Evolutionary conservation across 2,329 filamentous ascomycete genomes (phyloP).

Genomic region (Xylariaceae sp.): DNA sequence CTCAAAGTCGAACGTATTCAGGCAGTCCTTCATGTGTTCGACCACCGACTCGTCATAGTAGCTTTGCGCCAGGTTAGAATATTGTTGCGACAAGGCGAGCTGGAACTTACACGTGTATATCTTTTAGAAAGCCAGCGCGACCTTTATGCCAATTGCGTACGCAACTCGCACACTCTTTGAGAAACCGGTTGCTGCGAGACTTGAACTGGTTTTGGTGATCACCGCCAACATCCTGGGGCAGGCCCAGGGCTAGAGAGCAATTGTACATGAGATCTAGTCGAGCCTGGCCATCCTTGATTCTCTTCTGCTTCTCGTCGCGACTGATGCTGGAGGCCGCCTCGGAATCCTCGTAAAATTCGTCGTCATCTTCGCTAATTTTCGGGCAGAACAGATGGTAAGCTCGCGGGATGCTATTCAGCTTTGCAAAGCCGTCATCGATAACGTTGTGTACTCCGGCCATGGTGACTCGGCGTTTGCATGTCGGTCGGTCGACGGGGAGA

Average conservation of each 20-base stretch:
- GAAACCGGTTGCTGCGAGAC: constrained; percentile 49
- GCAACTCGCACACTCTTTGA: constrained; percentile 64
- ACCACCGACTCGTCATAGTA: constrained; percentile 46
- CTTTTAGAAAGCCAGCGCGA: constrained; percentile 57
- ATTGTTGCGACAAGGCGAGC: not conserved
- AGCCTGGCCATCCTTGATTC: constrained; percentile 50
- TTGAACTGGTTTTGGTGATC: constrained; percentile 57
- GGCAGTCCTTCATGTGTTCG: constrained; percentile 48
- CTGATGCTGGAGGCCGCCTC: constrained; percentile 44
- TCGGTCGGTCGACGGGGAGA: constrained; percentile 10
- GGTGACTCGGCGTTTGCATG: constrained; percentile 22
- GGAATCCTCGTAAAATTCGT: constrained; percentile 57
- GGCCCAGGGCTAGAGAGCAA: constrained; percentile 64
- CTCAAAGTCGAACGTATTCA: constrained; percentile 56
- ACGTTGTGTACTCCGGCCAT: constrained; percentile 28
- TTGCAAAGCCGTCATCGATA: constrained; percentile 26
- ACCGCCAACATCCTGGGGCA: constrained; percentile 55
- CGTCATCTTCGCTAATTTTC: constrained; percentile 56
- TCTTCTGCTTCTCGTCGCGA: constrained; percentile 44
- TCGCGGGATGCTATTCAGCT: constrained; percentile 21
- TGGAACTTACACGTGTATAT: constrained; percentile 52
- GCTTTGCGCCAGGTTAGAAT: constrained; percentile 18
- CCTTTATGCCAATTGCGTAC: constrained; percentile 69
- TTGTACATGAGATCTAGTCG: constrained; percentile 60
- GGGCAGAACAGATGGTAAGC: constrained; percentile 61